These are phyloP conservation scores for Phaeotremella fagi DNA, from an alignment of 768 basidiomycete species.

Conservation along the genomic window DNA sequence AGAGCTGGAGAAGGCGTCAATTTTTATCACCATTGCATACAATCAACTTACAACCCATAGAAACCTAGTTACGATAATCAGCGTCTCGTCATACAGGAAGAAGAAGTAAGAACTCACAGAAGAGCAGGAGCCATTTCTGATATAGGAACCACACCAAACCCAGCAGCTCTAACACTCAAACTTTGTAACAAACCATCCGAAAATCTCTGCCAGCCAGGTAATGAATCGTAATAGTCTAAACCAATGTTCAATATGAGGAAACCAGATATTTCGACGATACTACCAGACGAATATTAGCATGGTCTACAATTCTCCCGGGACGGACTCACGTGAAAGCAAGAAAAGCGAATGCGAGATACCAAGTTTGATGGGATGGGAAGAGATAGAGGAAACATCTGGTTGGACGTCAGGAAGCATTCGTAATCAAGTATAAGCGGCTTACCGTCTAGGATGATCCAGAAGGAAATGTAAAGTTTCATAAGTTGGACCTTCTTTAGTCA, in stretches of 20 bases:
- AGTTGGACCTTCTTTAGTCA: slow-evolving; percentile 22
- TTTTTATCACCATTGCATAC: not conserved
- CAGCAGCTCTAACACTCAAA: slow-evolving; percentile 35
- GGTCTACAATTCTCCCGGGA: not conserved
- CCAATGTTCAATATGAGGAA: slow-evolving; percentile 41
- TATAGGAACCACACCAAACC: slow-evolving; percentile 37
- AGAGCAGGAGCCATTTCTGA: slow-evolving; percentile 32
- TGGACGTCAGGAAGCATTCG: not conserved
- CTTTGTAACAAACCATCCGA: slow-evolving; percentile 38
- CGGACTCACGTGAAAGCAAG: slow-evolving; percentile 33
- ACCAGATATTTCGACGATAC: slow-evolving; percentile 5
- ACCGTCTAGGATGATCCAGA: slow-evolving; percentile 43
- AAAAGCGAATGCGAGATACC: slow-evolving; percentile 35
- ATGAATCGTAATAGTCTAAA: slow-evolving; percentile 15
- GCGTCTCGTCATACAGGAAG: not conserved
- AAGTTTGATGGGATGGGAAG: slow-evolving; percentile 45
- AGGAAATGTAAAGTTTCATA: slow-evolving; percentile 43
- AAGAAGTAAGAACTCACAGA: slow-evolving; percentile 15
- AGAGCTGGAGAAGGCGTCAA: slow-evolving; percentile 25
- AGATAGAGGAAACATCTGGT: slow-evolving; percentile 43
- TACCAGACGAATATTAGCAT: not conserved
- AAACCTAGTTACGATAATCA: not conserved
- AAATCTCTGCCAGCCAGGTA: slow-evolving; percentile 27
- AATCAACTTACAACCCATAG: not conserved
- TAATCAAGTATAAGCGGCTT: not conserved